Base-by-base conservation (phyloP, 169 alveolate genomes). In the Cryptosporidium baileyi region DNA sequence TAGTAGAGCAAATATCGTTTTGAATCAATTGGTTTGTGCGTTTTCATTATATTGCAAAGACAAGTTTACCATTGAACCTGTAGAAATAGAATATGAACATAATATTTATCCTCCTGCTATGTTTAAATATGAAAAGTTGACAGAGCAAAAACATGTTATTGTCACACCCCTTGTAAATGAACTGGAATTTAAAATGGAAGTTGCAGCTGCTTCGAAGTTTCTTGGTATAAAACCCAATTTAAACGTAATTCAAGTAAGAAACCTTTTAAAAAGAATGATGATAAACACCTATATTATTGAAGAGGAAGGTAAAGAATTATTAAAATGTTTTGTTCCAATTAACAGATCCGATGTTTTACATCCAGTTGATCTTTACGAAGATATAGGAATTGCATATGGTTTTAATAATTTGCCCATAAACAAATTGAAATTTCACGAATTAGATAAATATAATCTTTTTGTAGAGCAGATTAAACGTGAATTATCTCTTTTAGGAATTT, bases 331-430 rank as follows among this genome's bases (percentile, higher is more conserved):
- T 34, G 91, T 95, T 8, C 98, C 98, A n/a, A 93, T 94, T 2
- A 93, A 93, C 30, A 91, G 98, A 60, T 90, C 96, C 63, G 99
- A 97, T 90, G 93, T 97, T 59, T 92, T 96, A 61, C 98, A 96
- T 80, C 96, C 97, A 24, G 96, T 99, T 89, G 99, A 97, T 90
- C 90, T 97, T 38, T 96, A 95, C 38, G 99, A 97, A 90, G 99
- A 97, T 89, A 92, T 97, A 74, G 98, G 98, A 26, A 96, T 97
- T 49, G 96, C 99, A 2, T 96, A 91, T 90, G 99, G 98, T 17
- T 96, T 93, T 79, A 95, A 96, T 79, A 95, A 93, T 22, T 92
- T 93, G 44, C 17, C 19, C 13, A 13, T 36, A 60, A 74, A 26
- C 13, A 74, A 51, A 54, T 24, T 17, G 15, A 17, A 32, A 15